Conservation (phyloP, 352 stramenopile species). For the Pythium sp. region DNA sequence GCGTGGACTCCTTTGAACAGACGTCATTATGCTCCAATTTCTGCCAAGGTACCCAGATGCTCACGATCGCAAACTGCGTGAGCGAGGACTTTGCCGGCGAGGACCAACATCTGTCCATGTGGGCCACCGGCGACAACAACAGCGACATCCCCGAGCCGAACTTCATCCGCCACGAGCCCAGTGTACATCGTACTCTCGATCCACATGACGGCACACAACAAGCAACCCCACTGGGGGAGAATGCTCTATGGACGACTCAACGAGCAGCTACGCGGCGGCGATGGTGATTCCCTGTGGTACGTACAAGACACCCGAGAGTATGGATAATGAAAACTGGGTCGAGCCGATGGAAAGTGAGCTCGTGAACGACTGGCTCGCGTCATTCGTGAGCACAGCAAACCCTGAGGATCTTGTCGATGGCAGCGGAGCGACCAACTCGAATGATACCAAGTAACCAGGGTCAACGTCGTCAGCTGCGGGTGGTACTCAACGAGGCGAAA, state of each 20-base stretch:
- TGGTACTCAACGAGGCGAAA: neutral
- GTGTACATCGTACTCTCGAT: neutral
- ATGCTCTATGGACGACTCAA: neutral
- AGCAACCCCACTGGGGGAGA: neutral
- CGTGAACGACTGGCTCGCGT: constrained; percentile 39
- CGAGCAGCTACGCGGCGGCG: neutral
- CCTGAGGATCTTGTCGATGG: neutral
- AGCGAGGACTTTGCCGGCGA: constrained; percentile 12
- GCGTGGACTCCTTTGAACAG: constrained; percentile 17
- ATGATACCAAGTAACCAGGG: neutral
- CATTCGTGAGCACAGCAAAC: neutral
- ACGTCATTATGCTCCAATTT: constrained; percentile 16
- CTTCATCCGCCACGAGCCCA: neutral
- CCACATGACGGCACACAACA: neutral
- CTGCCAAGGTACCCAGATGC: constrained; percentile 23
- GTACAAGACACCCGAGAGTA: neutral
- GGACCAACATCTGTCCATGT: constrained; percentile 23
- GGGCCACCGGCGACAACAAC: constrained; percentile 12
- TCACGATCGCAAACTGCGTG: constrained; percentile 26
- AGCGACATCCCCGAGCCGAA: constrained; percentile 3
- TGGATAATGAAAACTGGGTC: neutral
- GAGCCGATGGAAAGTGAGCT: neutral
- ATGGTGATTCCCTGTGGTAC: neutral
- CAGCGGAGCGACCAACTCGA: neutral
- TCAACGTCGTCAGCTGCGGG: neutral